Percentiles rank a stretch among this genome's conserved stretches.
phyloP scores from a whole-genome alignment of 148 eudicot genomes.

The Rhododendron kiyosumense region DNA sequence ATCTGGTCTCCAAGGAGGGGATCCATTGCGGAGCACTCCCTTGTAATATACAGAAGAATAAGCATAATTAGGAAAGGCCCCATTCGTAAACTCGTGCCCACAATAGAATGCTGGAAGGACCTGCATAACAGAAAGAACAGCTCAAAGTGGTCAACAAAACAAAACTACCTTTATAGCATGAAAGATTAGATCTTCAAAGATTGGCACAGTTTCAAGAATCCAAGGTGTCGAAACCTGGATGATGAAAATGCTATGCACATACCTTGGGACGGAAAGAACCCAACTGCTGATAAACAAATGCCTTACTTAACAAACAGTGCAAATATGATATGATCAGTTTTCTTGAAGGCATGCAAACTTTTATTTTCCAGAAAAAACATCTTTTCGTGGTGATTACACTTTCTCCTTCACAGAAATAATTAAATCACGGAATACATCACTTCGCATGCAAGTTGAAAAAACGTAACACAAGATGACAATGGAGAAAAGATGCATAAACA shows the following conservation, averaged over 20 bases:
- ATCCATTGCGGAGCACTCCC: slow-evolving; percentile 42
- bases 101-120: slow-evolving; percentile 46
- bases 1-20: slow-evolving; percentile 78
- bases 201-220: background rate
- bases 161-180: background rate
- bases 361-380: background rate
- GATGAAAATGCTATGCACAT: background rate
- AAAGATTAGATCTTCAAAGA: background rate
- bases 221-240: background rate
- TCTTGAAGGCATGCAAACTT: background rate
- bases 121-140: slow-evolving; percentile 23
- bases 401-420: background rate
- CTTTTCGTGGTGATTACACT: background rate
- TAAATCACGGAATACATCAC: background rate
- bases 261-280: background rate
- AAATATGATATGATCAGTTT: background rate
- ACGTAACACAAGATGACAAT: background rate
- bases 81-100: slow-evolving; percentile 42
- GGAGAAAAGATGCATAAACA: background rate
- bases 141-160: background rate
- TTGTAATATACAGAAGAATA: slow-evolving; percentile 52
- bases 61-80: slow-evolving; percentile 42
- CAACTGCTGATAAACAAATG: background rate
- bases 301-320: background rate
- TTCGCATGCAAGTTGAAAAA: background rate